phyloP scores from a whole-genome alignment of 768 basidiomycete species.

The Clitopilus hobsonii region DNA sequence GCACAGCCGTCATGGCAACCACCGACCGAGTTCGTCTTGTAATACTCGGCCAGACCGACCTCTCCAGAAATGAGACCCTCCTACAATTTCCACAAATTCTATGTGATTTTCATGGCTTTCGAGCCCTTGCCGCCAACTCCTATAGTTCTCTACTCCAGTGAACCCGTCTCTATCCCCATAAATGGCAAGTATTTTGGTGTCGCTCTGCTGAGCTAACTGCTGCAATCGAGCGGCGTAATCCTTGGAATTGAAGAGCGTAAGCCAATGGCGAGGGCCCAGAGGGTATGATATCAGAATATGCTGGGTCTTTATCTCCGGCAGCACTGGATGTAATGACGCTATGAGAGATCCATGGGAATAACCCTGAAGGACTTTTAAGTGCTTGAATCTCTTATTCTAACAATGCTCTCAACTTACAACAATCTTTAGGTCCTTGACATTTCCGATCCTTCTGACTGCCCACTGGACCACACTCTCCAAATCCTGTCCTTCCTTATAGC shows the following conservation, averaged over 20 bases:
- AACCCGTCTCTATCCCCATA: conserved; percentile 73
- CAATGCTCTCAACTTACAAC: conserved; percentile 41
- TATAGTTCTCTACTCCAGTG: conserved; percentile 51
- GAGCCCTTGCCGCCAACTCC: conserved; percentile 47
- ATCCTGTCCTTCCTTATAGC: conserved; percentile 65
- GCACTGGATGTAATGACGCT: conserved; percentile 57
- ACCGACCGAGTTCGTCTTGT: conserved; percentile 21
- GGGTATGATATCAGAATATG: conserved; percentile 79
- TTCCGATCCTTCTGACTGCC: conserved; percentile 36
- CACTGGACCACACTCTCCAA: conserved; percentile 58
- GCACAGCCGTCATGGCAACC: conserved; percentile 27
- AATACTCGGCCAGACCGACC: conserved; percentile 26
- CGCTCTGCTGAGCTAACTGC: conserved; percentile 39
- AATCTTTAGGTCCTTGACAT: conserved; percentile 49
- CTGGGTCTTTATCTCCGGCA: conserved; percentile 47
- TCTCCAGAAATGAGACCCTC: conserved; percentile 68
- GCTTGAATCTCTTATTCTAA: conserved; percentile 1
- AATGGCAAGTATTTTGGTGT: conserved; percentile 53
- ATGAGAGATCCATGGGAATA: conserved; percentile 82
- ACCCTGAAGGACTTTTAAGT: conserved; percentile 45
- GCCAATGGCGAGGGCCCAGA: conserved; percentile 55
- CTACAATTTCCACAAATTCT: conserved; percentile 34
- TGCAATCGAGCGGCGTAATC: conserved; percentile 50
- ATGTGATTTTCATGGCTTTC: conserved; percentile 10
- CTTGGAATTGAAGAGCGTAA: conserved; percentile 63